Percentiles rank a stretch among this genome's conserved stretches.
These are phyloP conservation scores for Begonia loranthoides DNA, from an alignment of 306 rosid species.

Conservation along the genomic window DNA sequence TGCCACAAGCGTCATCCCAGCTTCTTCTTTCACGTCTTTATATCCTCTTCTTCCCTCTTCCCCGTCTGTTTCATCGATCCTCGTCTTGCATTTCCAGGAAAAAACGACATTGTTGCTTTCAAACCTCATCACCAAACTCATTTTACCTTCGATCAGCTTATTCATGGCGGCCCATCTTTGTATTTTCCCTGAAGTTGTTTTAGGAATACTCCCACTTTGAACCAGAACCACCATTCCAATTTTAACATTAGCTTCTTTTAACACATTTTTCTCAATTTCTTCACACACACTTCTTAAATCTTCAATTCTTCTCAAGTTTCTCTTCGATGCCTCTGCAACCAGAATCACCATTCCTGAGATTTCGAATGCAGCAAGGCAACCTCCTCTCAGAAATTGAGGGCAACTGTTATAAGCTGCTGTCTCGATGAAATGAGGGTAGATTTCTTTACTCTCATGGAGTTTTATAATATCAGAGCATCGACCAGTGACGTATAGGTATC, in stretches of 20 bases:
- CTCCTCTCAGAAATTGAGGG: slow-evolving; percentile 39
- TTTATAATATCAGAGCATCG: slow-evolving; percentile 40
- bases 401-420: slow-evolving; percentile 32
- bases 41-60: not conserved
- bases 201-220: slow-evolving; percentile 39
- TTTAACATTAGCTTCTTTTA: slow-evolving; percentile 30
- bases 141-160: slow-evolving; percentile 32
- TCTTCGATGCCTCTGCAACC: slow-evolving; percentile 51
- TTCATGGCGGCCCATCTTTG: slow-evolving; percentile 46
- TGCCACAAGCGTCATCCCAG: not conserved
- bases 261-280: slow-evolving; percentile 25
- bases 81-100: too few relatives aligned
- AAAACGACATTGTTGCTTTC: not conserved
- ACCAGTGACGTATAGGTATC: slow-evolving; percentile 53
- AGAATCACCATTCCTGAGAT: slow-evolving; percentile 16
- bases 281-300: slow-evolving; percentile 28
- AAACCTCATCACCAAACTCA: slow-evolving; percentile 38
- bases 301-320: slow-evolving; percentile 5
- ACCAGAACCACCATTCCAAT: slow-evolving; percentile 56
- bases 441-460: slow-evolving; percentile 19
- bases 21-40: not conserved
- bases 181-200: slow-evolving; percentile 73
- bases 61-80: too few relatives aligned
- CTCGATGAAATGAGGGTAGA: slow-evolving; percentile 63
- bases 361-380: slow-evolving; percentile 44